Base-by-base conservation (phyloP, 2,329 filamentous ascomycete genomes). In the Ciborinia camelliae region DNA sequence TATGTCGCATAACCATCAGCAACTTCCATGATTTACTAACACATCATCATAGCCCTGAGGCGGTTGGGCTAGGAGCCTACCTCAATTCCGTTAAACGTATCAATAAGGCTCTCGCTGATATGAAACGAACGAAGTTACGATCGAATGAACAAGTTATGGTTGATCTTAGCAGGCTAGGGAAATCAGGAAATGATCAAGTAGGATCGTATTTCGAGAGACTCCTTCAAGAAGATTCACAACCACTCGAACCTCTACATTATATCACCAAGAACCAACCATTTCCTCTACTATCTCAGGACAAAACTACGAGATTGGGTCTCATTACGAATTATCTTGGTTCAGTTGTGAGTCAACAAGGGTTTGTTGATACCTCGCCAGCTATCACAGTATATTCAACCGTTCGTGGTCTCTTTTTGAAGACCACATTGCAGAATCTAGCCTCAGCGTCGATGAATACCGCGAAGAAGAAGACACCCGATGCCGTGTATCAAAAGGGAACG, bases 251-350 rank as follows among this genome's bases (percentile, higher is more conserved):
- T 9, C 80, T 99, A 52, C 91, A 97, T 76, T 97, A 89, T 74
- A 89, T 97, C 72, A 97, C 92, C 23, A 98, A 98, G 77, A 86
- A 92, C 80, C 84, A 82, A 75, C 86, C 90, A 0, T 99, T 98
- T 72, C 95, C 95, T 10, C 82, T 88, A 12, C 83, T 98, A 35
- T 83, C 89, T 1, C 86, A 90, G 68, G 91, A 95, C 63, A 90
- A 89, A 67, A 84, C 90, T 32, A 86, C 87, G n/a, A 84, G 88
- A 37, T 78, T 98, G 20, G 86, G 89, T 41, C 82, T 92, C n/a
- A 88, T 97, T 69, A 92, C 92, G 72, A 84, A 86, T 8, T 90
- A 90, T 69, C 84, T 96, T n/a, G 81, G 83, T 1, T 84, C 84
- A n/a, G 84, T 84, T 6, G 81, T 84, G 54, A 81, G 79, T 75